Base-by-base conservation (phyloP, 805 yeast genomes). In the Cyberlindnera bimundalis region DNA sequence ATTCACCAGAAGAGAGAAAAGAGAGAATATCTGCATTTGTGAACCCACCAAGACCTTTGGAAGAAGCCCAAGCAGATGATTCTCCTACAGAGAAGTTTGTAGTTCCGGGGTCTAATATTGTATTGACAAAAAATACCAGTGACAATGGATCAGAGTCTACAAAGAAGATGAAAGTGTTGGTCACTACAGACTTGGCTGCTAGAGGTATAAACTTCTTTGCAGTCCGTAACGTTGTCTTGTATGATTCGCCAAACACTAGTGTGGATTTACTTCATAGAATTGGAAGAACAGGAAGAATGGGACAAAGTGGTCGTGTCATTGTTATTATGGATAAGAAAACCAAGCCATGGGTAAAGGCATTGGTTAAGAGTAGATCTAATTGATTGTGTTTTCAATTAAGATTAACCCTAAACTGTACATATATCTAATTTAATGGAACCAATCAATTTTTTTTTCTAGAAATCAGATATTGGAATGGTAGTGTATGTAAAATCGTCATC, bases 271-370 rank as follows among this genome's bases (percentile, higher is more conserved):
- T 91, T 16, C 98, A 91, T 60, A 70, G 99, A 46, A 83, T 87
- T 1, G 99, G 99, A 2, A 76, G 99, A 64, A 91, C 97, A 0
- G 97, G 96, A 3, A 68, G 99, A 59, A 81, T 90, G 84, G 85
- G 84, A 33, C 88, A 83, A 55, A 72, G 83, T 27, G 99, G 99
- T 12, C 73, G 96, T 46, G 96, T 87, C 2, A 82, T 88, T 47
- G 67, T 93, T 55, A 77, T 91, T 37, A 81, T 83, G 20, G 83
- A 81, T 46, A 79, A 80, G 47, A 62, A 71, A 35, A 71, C 75
- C n/a, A 81, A 82, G 52, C 72, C 84, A 5, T 88, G 95, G 88
- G 81, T 88, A 20, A 81, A 79, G 53, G 95, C 93, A 2, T 67
- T 89, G 35, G 48, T 47, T 10, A 54, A 53, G 52, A 24, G 47